Evolutionary conservation across 192 early-diverging fungal species (phyloP).

Genomic region (Entomortierella chlamydospora): DNA sequence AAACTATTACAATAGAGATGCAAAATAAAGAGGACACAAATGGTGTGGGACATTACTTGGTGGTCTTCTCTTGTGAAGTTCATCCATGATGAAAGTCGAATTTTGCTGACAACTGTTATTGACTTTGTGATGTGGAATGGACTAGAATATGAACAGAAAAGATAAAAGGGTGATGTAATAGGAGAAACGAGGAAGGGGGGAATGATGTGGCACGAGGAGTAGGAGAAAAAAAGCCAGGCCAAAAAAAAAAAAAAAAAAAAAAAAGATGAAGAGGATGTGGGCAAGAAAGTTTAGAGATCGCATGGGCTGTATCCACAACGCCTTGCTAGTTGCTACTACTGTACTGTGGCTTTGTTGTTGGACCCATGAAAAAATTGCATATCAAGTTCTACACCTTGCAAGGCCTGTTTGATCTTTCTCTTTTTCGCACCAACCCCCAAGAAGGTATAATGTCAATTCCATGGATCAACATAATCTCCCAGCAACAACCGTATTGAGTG

Average conservation of each 20-base stretch:
- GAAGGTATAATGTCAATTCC: not conserved
- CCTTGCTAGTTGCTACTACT: too few relatives aligned
- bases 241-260: not conserved
- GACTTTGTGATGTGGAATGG: too few relatives aligned
- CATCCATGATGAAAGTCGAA: constrained; percentile 25
- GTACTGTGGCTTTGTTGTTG: too few relatives aligned
- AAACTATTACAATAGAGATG: too few relatives aligned
- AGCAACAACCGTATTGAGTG: too few relatives aligned
- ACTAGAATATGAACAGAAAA: not conserved
- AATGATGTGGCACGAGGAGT: not conserved
- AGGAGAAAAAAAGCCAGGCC: constrained; percentile 18
- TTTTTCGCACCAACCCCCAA: constrained; percentile 28
- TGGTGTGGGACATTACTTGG: constrained; percentile 36
- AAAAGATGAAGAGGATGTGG: not conserved
- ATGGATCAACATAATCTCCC: not conserved
- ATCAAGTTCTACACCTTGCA: too few relatives aligned
- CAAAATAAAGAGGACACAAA: too few relatives aligned
- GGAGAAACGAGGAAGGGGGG: not conserved
- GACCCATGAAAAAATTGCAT: too few relatives aligned
- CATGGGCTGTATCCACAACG: not conserved
- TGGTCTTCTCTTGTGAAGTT: constrained; percentile 46
- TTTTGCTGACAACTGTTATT: not conserved
- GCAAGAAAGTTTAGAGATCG: not conserved
- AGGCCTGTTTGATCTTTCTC: constrained; percentile 12
- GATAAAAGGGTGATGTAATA: not conserved